phyloP scores from a whole-genome alignment of 257 asterid genomes.

The Gentiana macrophylla region DNA sequence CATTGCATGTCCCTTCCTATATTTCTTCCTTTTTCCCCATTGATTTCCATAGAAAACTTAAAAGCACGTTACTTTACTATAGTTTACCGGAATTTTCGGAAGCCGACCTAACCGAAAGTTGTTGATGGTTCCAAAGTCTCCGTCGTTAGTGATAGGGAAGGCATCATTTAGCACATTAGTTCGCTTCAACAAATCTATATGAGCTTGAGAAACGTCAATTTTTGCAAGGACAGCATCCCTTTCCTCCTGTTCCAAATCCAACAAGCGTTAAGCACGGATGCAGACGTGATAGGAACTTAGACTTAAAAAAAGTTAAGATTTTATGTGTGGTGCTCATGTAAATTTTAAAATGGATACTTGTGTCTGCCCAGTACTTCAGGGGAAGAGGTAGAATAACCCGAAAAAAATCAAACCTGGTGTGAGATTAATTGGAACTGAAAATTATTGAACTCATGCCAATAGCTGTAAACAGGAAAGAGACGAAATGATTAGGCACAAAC shows the following conservation, averaged over 20 bases:
- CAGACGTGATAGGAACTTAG: background rate
- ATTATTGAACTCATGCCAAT: slow-evolving; percentile 91
- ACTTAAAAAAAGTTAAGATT: background rate
- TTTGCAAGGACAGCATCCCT: slow-evolving; percentile 86
- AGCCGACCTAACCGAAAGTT: slow-evolving; percentile 98
- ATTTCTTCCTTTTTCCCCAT: no score
- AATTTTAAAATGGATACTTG: background rate
- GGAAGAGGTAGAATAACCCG: background rate
- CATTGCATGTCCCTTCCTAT: no score
- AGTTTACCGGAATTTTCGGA: slow-evolving; percentile 67
- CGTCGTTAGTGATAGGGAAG: slow-evolving; percentile 89
- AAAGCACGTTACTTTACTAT: no score
- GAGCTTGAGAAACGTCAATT: slow-evolving; percentile 97
- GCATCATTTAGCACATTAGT: slow-evolving; percentile 93
- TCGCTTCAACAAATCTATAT: slow-evolving; percentile 69
- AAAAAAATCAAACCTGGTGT: slow-evolving; percentile 58
- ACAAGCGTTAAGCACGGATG: background rate
- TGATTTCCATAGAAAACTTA: no score
- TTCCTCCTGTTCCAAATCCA: slow-evolving; percentile 55
- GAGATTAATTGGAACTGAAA: slow-evolving; percentile 85
- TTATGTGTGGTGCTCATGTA: background rate
- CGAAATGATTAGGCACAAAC: background rate
- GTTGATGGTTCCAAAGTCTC: slow-evolving; percentile 95
- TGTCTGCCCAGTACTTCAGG: no score
- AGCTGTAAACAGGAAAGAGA: slow-evolving; percentile 29